Base-by-base conservation (phyloP, 148 eudicot species). In the Camellia granthamiana region DNA sequence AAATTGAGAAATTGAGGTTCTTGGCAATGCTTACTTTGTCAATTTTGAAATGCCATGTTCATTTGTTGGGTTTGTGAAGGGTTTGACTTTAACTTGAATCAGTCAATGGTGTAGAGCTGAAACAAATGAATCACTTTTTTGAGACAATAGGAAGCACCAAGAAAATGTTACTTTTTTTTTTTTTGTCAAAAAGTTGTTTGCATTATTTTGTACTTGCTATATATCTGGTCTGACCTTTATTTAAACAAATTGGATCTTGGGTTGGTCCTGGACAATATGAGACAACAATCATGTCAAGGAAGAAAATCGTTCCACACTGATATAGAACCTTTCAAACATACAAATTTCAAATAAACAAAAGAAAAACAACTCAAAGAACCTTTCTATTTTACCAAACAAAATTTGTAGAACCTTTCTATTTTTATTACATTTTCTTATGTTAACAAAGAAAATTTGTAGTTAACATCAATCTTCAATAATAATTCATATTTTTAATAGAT, bases 21-120 rank as follows among this genome's bases (percentile, higher is more conserved):
- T 1, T 43, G n/a, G 78, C n/a, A 61, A 65, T 52, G 72, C 62
- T 77, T 66, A 55, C 9, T 38, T 51, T 2, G 54, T 18, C 60
- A 66, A 54, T 38, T 75, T 42, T 78, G 51, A 14, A 42, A 56
- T 52, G 41, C 15, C 3, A 77, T 52, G 19, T 47, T 41, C 74
- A 11, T 78, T 52, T 14, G 38, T 41, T 41, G 30, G 47, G 74
- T 23, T 78, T 56, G 47, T 68, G 49, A 78, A 67, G 65, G 38
- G 38, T 11, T 3, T 3, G 12, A 18, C 9, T 21, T 15, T 38
- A 43, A 43, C 46, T 43, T 68, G n/a, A 41, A 70, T 12, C 74
- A 70, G 18, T 74, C 77, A 14, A 14, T 14, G 2, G 11, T 47
- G 7, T 72, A 52, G 2, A 30, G 62, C 8, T 9, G 13, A 30